Evolutionary conservation across 306 rosid species (phyloP), one percentile per base, ranked within the genome.

Genomic region (Begonia fuchsioides): DNA sequence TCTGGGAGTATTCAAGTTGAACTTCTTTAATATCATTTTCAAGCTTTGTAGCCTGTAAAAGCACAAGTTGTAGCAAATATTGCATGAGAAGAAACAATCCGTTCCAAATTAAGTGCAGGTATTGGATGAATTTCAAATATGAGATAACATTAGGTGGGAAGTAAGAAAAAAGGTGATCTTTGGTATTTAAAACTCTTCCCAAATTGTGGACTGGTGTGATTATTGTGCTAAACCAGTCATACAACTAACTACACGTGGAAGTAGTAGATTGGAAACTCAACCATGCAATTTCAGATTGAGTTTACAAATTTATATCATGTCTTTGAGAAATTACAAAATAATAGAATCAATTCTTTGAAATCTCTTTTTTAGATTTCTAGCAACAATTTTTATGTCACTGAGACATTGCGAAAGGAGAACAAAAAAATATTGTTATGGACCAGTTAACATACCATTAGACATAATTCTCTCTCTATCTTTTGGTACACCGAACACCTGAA

Each of bases 401-500:
- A n/a, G n/a, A n/a, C n/a, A n/a, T n/a, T 26, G 7, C 5, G 35
- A 26, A 26, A 26, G 8, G 7, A 26, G 35, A 26, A 26, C 45
- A 41, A 40, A 47, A 47, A 16, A 47, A 54, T 41, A 16, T 3
- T 13, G 38, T 32, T 39, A 15, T 38, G 38, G 8, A 12, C 39
- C 62, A 64, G 52, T 41, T 17, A 13, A 53, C 55, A 52, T 75
- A 87, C 98, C 98, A 75, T 79, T 44, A 60, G 63, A 55, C 65
- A 59, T 59, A 79, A 79, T 55, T 75, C 68, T 68, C 69, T 74
- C 57, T 61, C 70, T 49, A 50, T 57, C 76, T 63, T 71, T 44
- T 64, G 77, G 50, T 56, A 73, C 61, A 79, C 81, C 61, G 57
- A 53, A 43, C 78, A 85, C 55, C 98, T 90, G 80, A 32, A 20